These are phyloP conservation scores for Populus hybrid DNA, from an alignment of 441 rosid genomes.

Conservation along the genomic window DNA sequence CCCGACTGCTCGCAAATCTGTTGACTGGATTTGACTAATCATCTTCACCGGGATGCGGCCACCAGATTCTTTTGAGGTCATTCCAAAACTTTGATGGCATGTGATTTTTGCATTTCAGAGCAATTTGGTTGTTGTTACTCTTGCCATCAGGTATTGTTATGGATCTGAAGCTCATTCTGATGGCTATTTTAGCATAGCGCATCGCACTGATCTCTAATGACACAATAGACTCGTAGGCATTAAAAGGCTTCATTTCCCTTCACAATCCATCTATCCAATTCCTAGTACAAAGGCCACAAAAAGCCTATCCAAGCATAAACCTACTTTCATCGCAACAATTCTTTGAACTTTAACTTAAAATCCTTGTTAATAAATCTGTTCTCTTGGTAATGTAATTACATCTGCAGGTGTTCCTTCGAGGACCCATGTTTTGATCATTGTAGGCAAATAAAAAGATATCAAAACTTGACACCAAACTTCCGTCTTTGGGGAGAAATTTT, in stretches of 20 bases:
- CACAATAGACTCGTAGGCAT: not conserved
- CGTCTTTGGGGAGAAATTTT: too few species aligned
- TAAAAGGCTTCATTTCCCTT: not conserved
- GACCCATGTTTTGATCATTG: too few species aligned
- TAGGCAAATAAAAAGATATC: too few species aligned
- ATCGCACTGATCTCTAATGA: not conserved
- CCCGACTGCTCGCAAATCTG: not conserved
- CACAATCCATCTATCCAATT: not conserved
- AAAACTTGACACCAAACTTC: too few species aligned
- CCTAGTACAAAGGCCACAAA: not conserved
- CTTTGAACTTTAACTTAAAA: not conserved
- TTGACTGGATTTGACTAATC: not conserved
- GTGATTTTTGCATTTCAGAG: not conserved
- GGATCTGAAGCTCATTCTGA: not conserved
- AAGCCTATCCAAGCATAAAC: not conserved
- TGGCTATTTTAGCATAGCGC: not conserved
- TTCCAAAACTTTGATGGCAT: not conserved
- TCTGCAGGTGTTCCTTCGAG: constrained; percentile 3
- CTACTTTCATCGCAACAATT: not conserved
- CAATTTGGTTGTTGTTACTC: not conserved
- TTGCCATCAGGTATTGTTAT: not conserved
- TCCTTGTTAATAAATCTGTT: not conserved
- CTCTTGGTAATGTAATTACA: not conserved
- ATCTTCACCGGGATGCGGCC: not conserved
- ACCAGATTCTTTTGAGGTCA: not conserved